phyloP scores from a whole-genome alignment of 2,329 filamentous ascomycete genomes.

The Fusarium albosuccineum region DNA sequence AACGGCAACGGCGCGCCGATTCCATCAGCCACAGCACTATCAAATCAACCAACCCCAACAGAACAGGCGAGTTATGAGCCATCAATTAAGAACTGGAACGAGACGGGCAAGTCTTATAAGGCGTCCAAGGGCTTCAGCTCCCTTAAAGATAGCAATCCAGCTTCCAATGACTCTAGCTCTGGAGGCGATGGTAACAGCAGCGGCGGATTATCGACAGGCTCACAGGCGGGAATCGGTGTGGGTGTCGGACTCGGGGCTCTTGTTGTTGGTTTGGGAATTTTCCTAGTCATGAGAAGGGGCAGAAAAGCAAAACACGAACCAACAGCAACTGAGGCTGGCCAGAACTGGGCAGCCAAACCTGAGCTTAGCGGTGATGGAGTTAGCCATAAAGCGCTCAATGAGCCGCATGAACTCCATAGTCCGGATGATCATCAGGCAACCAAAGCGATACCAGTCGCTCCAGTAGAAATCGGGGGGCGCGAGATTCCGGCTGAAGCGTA shows the following conservation, averaged over 20 bases:
- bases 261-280: neutral
- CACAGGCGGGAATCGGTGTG: neutral
- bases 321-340: neutral
- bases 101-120: neutral
- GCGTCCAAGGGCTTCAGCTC: neutral
- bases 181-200: too few species aligned
- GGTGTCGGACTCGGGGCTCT: neutral
- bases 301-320: neutral
- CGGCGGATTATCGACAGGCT: neutral
- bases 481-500: neutral
- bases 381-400: neutral
- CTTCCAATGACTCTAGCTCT: too few species aligned
- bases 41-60: neutral
- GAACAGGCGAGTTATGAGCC: neutral
- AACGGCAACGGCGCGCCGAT: neutral
- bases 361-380: neutral
- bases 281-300: neutral
- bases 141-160: too few species aligned
- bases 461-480: conserved; percentile 1
- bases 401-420: neutral
- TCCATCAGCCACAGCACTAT: neutral
- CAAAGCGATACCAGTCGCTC: neutral
- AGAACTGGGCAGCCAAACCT: neutral
- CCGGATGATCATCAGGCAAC: neutral
- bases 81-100: neutral